These are phyloP conservation scores for Penicillium sp. DNA, from an alignment of 2,329 filamentous ascomycete genomes.

Conservation along the genomic window DNA sequence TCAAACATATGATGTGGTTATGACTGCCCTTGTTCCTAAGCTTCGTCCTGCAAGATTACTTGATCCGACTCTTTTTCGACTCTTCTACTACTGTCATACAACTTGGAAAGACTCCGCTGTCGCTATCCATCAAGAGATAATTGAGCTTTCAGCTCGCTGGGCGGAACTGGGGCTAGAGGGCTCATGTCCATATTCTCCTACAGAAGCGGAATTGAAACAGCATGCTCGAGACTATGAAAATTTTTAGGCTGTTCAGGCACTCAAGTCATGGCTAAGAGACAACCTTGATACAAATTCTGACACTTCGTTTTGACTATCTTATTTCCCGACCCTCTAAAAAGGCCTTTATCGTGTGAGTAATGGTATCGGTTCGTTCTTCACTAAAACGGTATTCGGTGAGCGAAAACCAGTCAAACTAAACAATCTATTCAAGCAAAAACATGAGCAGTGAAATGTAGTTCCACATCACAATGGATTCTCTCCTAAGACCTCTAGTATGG, in stretches of 20 bases:
- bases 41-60: constrained; percentile 26
- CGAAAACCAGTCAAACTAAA: too few relatives aligned
- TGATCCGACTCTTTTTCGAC: constrained; percentile 28
- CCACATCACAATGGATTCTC: background rate
- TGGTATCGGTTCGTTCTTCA: too few relatives aligned
- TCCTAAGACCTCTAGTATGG: background rate
- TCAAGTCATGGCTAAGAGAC: constrained; percentile 28
- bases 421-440: too few relatives aligned
- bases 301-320: too few relatives aligned
- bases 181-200: constrained; percentile 26
- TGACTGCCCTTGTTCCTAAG: constrained; percentile 25
- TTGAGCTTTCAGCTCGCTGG: constrained; percentile 31
- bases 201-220: constrained; percentile 23
- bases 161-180: constrained; percentile 24
- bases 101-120: constrained; percentile 28
- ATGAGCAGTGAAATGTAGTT: too few relatives aligned
- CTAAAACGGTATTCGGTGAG: too few relatives aligned
- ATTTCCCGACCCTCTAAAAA: too few relatives aligned
- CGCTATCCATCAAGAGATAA: constrained; percentile 31
- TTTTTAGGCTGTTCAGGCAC: constrained; percentile 27
- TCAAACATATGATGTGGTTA: constrained; percentile 31
- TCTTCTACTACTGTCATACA: constrained; percentile 32
- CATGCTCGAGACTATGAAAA: constrained; percentile 30
- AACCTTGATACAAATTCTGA: constrained; percentile 13
- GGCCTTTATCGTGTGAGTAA: too few relatives aligned